phyloP scores from a whole-genome alignment of 257 asterid genomes.

The Solanum pinnatisectum region DNA sequence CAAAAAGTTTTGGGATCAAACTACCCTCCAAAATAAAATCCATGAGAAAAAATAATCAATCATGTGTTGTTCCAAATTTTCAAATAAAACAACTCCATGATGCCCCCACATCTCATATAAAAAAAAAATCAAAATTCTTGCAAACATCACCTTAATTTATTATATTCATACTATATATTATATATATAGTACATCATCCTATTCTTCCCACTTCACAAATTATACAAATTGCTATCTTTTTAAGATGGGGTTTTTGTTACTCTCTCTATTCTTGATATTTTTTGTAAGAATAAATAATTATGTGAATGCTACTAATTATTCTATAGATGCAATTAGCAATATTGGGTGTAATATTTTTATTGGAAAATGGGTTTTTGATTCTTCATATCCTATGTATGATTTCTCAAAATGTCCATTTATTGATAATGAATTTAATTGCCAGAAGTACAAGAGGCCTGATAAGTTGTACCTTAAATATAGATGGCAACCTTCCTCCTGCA shows the following conservation, averaged over 20 bases:
- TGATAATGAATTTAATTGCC: conserved; percentile 78
- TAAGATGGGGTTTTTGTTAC: conserved; percentile 8
- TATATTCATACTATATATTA: neutral
- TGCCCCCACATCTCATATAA: neutral
- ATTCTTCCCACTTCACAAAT: neutral
- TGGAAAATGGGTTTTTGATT: conserved; percentile 81
- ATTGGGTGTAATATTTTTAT: conserved; percentile 48
- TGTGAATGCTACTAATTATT: conserved; percentile 12
- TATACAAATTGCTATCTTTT: neutral
- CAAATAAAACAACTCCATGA: neutral
- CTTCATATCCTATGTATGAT: conserved; percentile 77
- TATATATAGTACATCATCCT: neutral
- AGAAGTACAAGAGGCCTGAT: conserved; percentile 67
- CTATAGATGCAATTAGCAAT: conserved; percentile 12
- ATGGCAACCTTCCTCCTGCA: conserved; percentile 91
- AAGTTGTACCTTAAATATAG: conserved; percentile 60
- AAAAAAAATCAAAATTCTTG: neutral
- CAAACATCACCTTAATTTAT: neutral
- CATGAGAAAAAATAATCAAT: neutral
- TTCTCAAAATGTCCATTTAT: conserved; percentile 69
- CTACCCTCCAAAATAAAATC: neutral
- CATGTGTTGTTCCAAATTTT: neutral
- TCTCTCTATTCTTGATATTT: conserved; percentile 22
- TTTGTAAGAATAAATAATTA: conserved; percentile 2
- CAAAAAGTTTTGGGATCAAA: neutral